Base-by-base conservation (phyloP, 257 asterid genomes). In the Solanum dulcamara region DNA sequence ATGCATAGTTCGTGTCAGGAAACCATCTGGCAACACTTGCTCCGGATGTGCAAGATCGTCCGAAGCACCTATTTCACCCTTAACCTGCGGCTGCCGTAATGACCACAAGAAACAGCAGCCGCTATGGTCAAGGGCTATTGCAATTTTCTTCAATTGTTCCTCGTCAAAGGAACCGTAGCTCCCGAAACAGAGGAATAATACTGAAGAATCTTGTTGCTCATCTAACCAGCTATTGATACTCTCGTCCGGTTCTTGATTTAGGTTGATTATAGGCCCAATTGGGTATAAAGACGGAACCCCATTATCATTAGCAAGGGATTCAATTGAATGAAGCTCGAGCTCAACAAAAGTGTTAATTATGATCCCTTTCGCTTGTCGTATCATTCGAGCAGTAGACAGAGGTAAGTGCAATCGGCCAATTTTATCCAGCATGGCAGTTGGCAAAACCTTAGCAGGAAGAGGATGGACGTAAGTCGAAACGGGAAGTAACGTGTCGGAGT, bases 311-410 rank as follows among this genome's bases (percentile, higher is more conserved):
- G 80, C 22, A 32, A 89, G 84, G 26, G 89, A 80, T 42, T 88
- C 67, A 33, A 89, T 28, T 6, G 90, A 85, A 66, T 24, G 35
- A 1, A 87, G 20, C 72, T 91, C 96, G 15, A 93, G 89, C 32
- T 89, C 96, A 14, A 68, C 24, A 66, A 91, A 93, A 1, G 94
- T 90, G 75, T 93, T 93, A 22, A 92, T 42, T 10, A 93, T 71
- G 2, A 93, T 80, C 3, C 91, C 96, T 62, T 83, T 90, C 1
- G 83, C 66, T 30, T 86, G 53, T 6, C 85, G 68, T 28, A 55
- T 59, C 37, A 59, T 10, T 26, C 75, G 53, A 55, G 68, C 85
- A n/a, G 72, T 55, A 64, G 72, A 81, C 57, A 81, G 10, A 14
- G 68, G 55, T 33, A 42, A 5, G 14, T 14, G 86, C 32, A 67